Percentiles rank a stretch among this genome's conserved stretches.
phyloP scores from a whole-genome alignment of 2,329 filamentous ascomycete genomes.

The Phialophora verrucosa region DNA sequence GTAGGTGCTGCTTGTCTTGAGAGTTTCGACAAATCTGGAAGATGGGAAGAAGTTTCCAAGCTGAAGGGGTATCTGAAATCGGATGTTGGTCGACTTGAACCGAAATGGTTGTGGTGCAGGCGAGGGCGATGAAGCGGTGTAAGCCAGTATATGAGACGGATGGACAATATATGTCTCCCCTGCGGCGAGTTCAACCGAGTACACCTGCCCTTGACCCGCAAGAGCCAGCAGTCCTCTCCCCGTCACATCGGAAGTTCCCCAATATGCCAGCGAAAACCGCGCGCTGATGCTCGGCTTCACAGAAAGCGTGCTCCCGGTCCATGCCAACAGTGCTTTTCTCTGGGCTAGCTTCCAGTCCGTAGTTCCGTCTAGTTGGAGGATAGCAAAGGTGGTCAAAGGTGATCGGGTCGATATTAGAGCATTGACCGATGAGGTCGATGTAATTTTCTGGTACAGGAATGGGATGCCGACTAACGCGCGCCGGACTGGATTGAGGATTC shows the following conservation, averaged over 20 bases:
- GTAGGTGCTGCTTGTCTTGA: constrained; percentile 76
- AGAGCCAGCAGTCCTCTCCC: constrained; percentile 86
- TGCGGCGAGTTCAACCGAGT: constrained; percentile 77
- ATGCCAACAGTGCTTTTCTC: constrained; percentile 86
- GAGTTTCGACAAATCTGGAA: constrained; percentile 72
- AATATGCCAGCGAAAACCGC: constrained; percentile 72
- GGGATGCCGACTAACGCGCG: constrained; percentile 83
- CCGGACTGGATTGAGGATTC: constrained; percentile 80
- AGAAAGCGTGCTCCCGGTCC: constrained; percentile 87
- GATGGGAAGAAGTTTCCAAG: constrained; percentile 70
- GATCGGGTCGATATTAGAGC: constrained; percentile 88
- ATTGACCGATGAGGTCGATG: constrained; percentile 84
- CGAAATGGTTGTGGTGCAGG: constrained; percentile 81
- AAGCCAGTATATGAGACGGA: constrained; percentile 88
- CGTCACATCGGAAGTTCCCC: constrained; percentile 88
- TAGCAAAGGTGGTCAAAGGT: constrained; percentile 81
- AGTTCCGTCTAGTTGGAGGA: constrained; percentile 88
- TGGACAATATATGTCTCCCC: constrained; percentile 92
- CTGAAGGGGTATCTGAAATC: constrained; percentile 77
- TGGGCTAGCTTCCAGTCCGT: constrained; percentile 95
- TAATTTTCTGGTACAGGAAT: constrained; percentile 74
- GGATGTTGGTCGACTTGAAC: constrained; percentile 76
- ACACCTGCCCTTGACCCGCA: constrained; percentile 84
- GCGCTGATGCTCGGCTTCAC: constrained; percentile 77
- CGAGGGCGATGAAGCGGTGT: constrained; percentile 69